A percentile compares a stretch with the other conserved stretches of the same genome.
These are phyloP conservation scores for Rhododendron vialii DNA, from an alignment of 148 eudicot genomes.

Conservation along the genomic window DNA sequence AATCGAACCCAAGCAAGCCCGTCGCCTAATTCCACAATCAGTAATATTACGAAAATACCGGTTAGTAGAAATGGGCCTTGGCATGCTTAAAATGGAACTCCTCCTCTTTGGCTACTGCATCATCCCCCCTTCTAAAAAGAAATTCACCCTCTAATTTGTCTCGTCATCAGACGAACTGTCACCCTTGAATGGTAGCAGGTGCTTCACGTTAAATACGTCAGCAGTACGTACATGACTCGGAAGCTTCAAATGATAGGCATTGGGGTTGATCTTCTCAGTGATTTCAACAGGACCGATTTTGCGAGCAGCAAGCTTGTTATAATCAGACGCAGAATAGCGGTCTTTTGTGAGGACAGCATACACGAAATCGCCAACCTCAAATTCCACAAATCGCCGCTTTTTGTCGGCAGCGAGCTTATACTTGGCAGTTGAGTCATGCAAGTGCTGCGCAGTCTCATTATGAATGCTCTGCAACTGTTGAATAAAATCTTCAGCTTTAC, in stretches of 20 bases:
- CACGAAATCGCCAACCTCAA: background rate
- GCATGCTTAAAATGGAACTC: too few relatives aligned
- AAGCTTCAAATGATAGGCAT: background rate
- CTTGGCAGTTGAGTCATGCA: background rate
- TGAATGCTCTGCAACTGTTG: background rate
- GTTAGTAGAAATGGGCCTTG: too few relatives aligned
- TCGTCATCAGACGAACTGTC: too few relatives aligned
- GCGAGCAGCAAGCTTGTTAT: too few relatives aligned
- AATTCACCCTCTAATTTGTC: too few relatives aligned
- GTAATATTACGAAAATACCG: too few relatives aligned
- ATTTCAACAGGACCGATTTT: background rate
- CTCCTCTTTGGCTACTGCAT: too few relatives aligned
- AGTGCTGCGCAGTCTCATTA: background rate
- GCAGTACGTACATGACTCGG: background rate
- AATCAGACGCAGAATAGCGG: background rate
- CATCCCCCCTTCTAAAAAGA: too few relatives aligned
- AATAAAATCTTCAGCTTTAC: background rate
- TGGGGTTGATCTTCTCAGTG: background rate
- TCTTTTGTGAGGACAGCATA: background rate
- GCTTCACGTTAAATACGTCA: background rate
- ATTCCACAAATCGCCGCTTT: background rate
- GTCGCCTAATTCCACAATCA: too few relatives aligned
- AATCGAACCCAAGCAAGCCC: too few relatives aligned
- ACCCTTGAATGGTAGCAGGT: background rate
- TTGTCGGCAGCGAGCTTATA: background rate